Conservation (phyloP, 1,139 yeast species). For the Pichia norvegensis region DNA sequence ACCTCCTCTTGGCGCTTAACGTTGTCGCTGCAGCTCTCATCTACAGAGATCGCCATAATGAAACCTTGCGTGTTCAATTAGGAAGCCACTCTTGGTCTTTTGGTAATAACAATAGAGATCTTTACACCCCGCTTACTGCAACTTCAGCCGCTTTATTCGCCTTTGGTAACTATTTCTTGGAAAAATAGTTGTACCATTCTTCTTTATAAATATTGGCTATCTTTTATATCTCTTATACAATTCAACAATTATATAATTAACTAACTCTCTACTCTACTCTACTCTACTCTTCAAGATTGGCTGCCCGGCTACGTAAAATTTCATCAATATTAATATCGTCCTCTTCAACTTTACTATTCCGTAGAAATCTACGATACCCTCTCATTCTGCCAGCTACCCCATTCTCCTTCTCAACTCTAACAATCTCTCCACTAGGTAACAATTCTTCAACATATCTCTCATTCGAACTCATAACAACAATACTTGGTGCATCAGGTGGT, state of each 20-base stretch:
- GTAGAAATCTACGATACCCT: conserved; percentile 18
- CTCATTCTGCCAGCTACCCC: conserved; percentile 14
- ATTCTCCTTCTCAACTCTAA: conserved; percentile 34
- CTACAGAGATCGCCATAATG: neutral
- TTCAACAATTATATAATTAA: too few species aligned
- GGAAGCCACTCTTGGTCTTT: neutral
- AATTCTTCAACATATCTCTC: conserved; percentile 42
- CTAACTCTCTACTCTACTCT: too few species aligned
- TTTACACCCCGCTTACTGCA: neutral
- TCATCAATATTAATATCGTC: conserved; percentile 49
- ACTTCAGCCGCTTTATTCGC: neutral
- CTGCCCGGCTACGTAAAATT: conserved; percentile 45
- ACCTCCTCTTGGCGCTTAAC: neutral
- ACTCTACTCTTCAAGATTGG: neutral
- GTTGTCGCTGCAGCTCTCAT: neutral
- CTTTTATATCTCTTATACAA: too few species aligned
- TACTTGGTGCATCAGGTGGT: conserved; percentile 45
- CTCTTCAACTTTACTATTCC: conserved; percentile 24
- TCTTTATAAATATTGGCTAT: too few species aligned
- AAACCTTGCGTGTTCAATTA: neutral
- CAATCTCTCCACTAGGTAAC: conserved; percentile 63
- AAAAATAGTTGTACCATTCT: too few species aligned
- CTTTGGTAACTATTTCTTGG: neutral
- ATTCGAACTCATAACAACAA: conserved; percentile 26
- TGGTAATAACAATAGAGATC: neutral